A percentile compares a stretch with the other conserved stretches of the same genome.
Conservation (phyloP, 306 rosid species). For the Quercus ilex region DNA sequence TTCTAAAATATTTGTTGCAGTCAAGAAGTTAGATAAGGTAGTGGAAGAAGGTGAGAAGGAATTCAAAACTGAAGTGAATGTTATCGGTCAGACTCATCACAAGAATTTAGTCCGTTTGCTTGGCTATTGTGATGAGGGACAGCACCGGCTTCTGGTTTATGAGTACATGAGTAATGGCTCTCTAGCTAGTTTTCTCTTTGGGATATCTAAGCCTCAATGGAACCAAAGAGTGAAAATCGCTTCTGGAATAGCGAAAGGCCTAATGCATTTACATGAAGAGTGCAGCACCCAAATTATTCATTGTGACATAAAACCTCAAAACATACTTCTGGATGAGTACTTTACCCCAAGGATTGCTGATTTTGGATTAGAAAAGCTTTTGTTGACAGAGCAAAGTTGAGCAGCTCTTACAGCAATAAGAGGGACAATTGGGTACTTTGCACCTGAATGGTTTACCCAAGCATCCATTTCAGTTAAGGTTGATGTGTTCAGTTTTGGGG, state of each 20-base stretch:
- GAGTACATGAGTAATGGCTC: conserved; percentile 22
- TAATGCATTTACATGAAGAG: conserved; percentile 19
- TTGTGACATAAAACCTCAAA: conserved; percentile 27
- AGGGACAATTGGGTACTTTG: conserved; percentile 33
- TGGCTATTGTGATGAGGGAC: conserved; percentile 23
- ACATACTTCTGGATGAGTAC: conserved; percentile 17
- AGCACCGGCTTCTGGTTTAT: not conserved
- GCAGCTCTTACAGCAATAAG: conserved; percentile 18
- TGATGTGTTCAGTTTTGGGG: conserved; percentile 17
- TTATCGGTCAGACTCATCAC: conserved; percentile 35
- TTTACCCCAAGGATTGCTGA: conserved; percentile 20
- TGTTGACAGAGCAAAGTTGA: conserved; percentile 21
- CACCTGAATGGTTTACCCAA: conserved; percentile 16
- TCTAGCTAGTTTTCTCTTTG: conserved; percentile 15
- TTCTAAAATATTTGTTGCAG: conserved; percentile 30
- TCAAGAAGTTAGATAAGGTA: conserved; percentile 32
- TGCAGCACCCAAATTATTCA: conserved; percentile 17
- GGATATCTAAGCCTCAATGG: conserved; percentile 20
- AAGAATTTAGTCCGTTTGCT: conserved; percentile 17
- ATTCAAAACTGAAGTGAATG: conserved; percentile 34
- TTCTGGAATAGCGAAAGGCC: not conserved
- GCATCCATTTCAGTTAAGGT: not conserved
- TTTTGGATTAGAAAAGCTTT: conserved; percentile 33
- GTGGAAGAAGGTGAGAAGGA: conserved; percentile 37
- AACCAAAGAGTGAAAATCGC: conserved; percentile 13